Evolutionary conservation across 768 basidiomycete genomes (phyloP), one percentile per base, ranked within the genome.

Genomic region (Rhodotorula paludigena): DNA sequence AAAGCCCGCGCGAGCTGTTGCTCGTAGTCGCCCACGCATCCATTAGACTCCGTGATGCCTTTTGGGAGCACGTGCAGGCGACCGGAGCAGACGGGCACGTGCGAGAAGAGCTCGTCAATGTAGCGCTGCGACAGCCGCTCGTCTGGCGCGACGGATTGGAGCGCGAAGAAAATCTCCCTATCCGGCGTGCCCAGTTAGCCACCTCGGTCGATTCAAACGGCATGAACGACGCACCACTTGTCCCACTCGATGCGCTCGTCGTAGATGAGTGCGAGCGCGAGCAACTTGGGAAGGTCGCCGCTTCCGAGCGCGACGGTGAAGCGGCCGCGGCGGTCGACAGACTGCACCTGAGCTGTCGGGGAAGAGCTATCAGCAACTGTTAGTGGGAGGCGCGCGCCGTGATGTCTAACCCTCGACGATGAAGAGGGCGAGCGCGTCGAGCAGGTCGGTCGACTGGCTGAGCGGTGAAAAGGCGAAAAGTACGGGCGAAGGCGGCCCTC

Each of bases 141-240:
- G 77, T 92, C 85, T 8, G 90, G 89, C n/a, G 96, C 91, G 67
- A 85, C 85, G 58, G 92, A 87, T 79, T 96, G 92, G 78, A 96
- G 93, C 38, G 86, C 89, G 77, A 93, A 98, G 80, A 88, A 98
- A 74, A 97, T 85, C 67, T 94, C 91, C 93, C 93, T 97, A 77
- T 28, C 42, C 20, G 32, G 32, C 9, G 8, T 20, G 4, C 9
- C 5, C 9, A 2, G 4, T 35, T 10, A 36, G 21, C 0, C 2
- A 20, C 21, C 14, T n/a, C n/a, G 25, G 16, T 21, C 4, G 51
- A 30, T 23, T 6, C 25, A 20, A 32, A 18, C 5, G 16, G 58
- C 0, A 36, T 21, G 32, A 28, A 23, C 33, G n/a, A 81, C 82
- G 64, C 74, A 90, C 93, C 93, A 97, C 77, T 89, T 88, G 76